Percentiles rank a stretch among this genome's conserved stretches.
These are phyloP conservation scores for Oryza brachyantha DNA, from an alignment of 176 grass and related monocot species.

Conservation along the genomic window DNA sequence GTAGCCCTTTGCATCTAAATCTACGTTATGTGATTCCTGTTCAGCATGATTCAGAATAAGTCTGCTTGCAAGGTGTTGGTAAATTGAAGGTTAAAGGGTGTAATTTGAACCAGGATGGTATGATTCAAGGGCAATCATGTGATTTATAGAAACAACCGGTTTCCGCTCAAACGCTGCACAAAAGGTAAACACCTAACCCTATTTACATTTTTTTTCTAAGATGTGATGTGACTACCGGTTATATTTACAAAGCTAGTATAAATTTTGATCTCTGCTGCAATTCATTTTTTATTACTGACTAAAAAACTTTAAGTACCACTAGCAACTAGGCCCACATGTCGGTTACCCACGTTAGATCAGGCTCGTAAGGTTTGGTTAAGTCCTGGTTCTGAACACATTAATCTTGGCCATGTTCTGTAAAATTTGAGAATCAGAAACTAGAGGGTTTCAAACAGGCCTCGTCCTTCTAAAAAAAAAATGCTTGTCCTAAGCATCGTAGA, in stretches of 20 bases:
- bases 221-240: neutral
- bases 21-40: constrained; percentile 8
- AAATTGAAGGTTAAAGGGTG: neutral
- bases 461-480: neutral
- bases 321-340: no score
- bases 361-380: no score
- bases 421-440: neutral
- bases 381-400: neutral
- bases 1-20: neutral
- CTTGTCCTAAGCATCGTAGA: neutral
- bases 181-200: neutral
- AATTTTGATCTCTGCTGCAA: neutral
- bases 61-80: neutral
- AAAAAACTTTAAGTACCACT: neutral
- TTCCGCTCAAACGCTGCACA: neutral
- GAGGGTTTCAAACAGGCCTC: neutral
- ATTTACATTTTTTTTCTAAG: neutral
- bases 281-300: neutral
- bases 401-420: neutral
- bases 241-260: neutral
- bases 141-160: neutral
- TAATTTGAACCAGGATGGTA: neutral
- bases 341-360: no score
- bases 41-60: neutral
- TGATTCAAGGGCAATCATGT: neutral